phyloP scores from a whole-genome alignment of 495 filamentous ascomycete genomes.

The Glarea lozoyensis region DNA sequence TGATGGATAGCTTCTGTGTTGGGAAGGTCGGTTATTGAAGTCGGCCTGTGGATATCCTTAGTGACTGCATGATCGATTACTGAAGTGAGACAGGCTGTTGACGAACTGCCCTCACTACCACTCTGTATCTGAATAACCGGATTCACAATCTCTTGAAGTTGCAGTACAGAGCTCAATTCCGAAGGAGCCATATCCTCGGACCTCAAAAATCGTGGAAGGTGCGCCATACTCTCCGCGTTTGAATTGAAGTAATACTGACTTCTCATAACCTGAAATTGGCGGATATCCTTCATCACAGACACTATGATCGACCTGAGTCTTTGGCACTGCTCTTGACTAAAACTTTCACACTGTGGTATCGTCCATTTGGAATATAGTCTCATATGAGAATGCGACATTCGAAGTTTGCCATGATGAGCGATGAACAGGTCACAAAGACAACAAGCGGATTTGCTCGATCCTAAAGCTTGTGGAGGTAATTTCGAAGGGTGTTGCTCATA shows the following conservation, averaged over 20 bases:
- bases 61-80: too few species aligned
- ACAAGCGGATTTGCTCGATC: slow-evolving; percentile 6
- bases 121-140: background rate
- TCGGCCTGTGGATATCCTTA: too few species aligned
- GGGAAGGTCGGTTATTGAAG: too few species aligned
- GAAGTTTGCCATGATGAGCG: slow-evolving; percentile 1
- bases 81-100: too few species aligned
- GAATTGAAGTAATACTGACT: background rate
- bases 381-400: slow-evolving; percentile 7
- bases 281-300: background rate
- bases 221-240: background rate
- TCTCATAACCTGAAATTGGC: background rate
- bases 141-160: too few species aligned
- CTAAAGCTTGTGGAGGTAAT: background rate
- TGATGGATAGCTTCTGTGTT: background rate
- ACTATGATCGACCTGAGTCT: background rate
- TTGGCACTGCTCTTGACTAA: background rate
- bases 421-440: slow-evolving; percentile 9
- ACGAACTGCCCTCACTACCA: too few species aligned
- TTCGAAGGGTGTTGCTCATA: background rate
- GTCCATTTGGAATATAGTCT: slow-evolving; percentile 7
- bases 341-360: slow-evolving; percentile 1
- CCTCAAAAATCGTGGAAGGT: too few species aligned
- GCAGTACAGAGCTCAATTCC: too few species aligned
- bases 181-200: too few species aligned